These are phyloP conservation scores for Boechera retrofracta DNA, from an alignment of 345 rosid genomes.

Conservation along the genomic window DNA sequence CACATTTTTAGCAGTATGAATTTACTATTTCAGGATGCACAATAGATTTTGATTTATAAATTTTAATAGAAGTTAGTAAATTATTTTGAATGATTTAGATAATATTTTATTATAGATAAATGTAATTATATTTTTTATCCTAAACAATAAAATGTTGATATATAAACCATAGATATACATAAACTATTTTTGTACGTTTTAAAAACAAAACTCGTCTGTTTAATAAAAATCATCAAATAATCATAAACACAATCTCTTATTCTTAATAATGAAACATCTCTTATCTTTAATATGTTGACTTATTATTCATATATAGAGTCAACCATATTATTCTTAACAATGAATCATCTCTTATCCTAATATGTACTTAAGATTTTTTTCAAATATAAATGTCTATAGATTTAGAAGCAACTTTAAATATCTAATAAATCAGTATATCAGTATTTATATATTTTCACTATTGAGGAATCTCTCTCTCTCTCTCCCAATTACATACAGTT, in stretches of 20 bases:
- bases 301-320: no score
- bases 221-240: neutral
- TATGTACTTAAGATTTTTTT: neutral
- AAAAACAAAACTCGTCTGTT: neutral
- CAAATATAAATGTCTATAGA: neutral
- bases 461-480: neutral
- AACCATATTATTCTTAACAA: neutral
- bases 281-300: neutral
- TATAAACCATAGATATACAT: neutral
- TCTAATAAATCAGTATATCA: neutral
- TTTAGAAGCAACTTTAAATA: neutral
- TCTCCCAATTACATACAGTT: neutral
- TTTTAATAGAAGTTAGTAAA: neutral
- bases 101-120: neutral
- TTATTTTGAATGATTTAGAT: neutral
- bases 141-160: neutral
- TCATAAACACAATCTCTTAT: neutral
- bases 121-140: neutral
- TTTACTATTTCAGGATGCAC: neutral
- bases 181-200: neutral
- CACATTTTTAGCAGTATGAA: neutral
- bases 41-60: neutral
- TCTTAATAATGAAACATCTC: neutral
- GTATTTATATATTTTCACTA: neutral
- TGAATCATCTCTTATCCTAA: neutral